Evolutionary conservation across 2,329 filamentous ascomycete genomes (phyloP).

Genomic region (Alternaria sp.): DNA sequence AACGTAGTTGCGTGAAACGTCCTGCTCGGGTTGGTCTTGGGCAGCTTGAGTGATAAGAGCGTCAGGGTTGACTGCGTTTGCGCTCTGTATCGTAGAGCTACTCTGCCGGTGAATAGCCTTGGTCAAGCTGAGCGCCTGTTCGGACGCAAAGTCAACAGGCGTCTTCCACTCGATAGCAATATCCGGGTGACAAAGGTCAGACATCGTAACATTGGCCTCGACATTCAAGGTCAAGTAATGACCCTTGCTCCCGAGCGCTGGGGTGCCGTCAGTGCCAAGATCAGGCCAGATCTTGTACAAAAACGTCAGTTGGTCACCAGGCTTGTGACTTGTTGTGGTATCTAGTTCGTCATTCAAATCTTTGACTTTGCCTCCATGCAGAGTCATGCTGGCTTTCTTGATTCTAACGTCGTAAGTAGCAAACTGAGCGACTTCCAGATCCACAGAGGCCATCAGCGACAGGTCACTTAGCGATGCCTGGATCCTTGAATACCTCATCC

Average conservation of each 20-base stretch:
- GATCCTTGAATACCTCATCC: constrained; percentile 74
- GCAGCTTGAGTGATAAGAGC: constrained; percentile 38
- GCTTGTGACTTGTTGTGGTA: constrained; percentile 67
- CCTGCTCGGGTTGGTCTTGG: constrained; percentile 29
- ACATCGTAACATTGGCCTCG: constrained; percentile 65
- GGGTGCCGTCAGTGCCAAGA: constrained; percentile 56
- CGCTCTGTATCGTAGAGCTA: constrained; percentile 32
- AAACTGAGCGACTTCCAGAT: constrained; percentile 76
- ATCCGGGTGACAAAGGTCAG: constrained; percentile 66
- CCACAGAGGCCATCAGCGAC: constrained; percentile 73
- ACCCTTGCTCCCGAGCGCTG: constrained; percentile 54
- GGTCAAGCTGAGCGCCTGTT: constrained; percentile 53
- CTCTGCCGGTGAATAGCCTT: constrained; percentile 45
- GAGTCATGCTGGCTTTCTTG: constrained; percentile 64
- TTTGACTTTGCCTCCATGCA: constrained; percentile 67
- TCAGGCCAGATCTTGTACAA: constrained; percentile 69
- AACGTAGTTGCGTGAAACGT: constrained; percentile 59
- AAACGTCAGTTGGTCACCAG: constrained; percentile 78
- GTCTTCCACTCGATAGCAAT: constrained; percentile 74
- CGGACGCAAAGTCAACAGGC: constrained; percentile 70
- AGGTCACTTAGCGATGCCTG: constrained; percentile 61
- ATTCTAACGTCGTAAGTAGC: constrained; percentile 72
- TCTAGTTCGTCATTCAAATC: constrained; percentile 59
- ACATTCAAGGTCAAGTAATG: constrained; percentile 66
- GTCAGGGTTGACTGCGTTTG: constrained; percentile 40